Percentiles rank a stretch among this genome's conserved stretches.
Evolutionary conservation across 805 yeast species (phyloP).

Genomic region (Sugiyamaella floridensis): DNA sequence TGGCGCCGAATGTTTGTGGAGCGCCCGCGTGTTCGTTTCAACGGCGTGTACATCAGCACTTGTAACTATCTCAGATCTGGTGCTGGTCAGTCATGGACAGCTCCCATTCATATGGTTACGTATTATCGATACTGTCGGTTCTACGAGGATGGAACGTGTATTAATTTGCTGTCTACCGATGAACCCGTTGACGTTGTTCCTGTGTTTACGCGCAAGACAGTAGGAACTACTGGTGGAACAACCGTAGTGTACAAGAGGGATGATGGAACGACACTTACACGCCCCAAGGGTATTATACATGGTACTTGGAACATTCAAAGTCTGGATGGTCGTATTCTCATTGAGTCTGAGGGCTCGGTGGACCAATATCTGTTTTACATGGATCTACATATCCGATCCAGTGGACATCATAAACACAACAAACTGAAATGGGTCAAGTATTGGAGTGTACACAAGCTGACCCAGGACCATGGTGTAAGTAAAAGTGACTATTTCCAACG

Average conservation of each 20-base stretch:
- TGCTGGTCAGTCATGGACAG: slow-evolving; percentile 59
- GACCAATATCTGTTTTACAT: slow-evolving; percentile 58
- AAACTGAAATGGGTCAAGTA: slow-evolving; percentile 66
- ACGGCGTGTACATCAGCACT: slow-evolving; percentile 80
- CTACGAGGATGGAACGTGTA: slow-evolving; percentile 67
- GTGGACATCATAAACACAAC: slow-evolving; percentile 60
- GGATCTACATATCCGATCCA: slow-evolving; percentile 48
- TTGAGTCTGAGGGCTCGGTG: slow-evolving; percentile 52
- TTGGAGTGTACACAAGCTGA: slow-evolving; percentile 48
- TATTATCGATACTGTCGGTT: slow-evolving; percentile 83
- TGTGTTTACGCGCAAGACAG: slow-evolving; percentile 31
- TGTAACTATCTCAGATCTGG: slow-evolving; percentile 84
- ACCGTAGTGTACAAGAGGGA: slow-evolving; percentile 9
- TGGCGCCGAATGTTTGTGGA: slow-evolving; percentile 49
- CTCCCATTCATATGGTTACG: slow-evolving; percentile 77
- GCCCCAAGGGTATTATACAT: slow-evolving; percentile 31
- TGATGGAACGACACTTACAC: slow-evolving; percentile 15
- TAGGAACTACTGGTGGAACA: background rate
- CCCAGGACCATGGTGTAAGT: slow-evolving; percentile 43
- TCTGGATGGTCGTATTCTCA: slow-evolving; percentile 44
- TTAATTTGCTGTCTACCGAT: slow-evolving; percentile 59
- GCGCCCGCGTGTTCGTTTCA: slow-evolving; percentile 71
- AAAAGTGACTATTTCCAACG: background rate
- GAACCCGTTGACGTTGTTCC: slow-evolving; percentile 69
- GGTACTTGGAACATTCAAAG: slow-evolving; percentile 56